These are phyloP conservation scores for Cystobasidium onofrii DNA, from an alignment of 768 basidiomycete genomes.

Conservation along the genomic window DNA sequence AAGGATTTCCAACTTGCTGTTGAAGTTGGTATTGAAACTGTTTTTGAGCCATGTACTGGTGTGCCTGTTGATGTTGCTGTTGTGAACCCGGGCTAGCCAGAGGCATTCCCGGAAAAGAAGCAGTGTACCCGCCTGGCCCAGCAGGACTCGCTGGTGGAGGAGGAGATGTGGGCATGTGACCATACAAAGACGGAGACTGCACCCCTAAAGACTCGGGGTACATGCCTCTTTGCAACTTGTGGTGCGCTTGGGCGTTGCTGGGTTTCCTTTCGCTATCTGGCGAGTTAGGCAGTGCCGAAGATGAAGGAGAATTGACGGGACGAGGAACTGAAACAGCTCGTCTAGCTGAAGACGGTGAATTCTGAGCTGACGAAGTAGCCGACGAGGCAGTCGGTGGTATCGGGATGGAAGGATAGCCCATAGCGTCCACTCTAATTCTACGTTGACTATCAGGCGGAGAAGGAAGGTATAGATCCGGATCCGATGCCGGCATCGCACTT, in stretches of 20 bases:
- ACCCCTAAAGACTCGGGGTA: not conserved
- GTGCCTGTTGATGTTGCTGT: conserved; percentile 23
- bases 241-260: not conserved
- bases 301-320: not conserved
- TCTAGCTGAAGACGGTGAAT: not conserved
- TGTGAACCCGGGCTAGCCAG: not conserved
- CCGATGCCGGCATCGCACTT: not conserved
- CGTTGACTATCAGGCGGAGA: conserved; percentile 10
- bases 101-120: not conserved
- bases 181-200: not conserved
- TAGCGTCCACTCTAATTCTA: not conserved
- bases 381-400: not conserved
- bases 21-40: conserved; percentile 13
- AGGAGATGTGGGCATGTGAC: not conserved
- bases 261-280: not conserved
- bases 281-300: not conserved
- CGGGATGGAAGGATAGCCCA: not conserved
- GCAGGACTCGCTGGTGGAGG: not conserved
- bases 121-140: not conserved
- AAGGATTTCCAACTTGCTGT: conserved; percentile 12
- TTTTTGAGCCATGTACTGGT: conserved; percentile 1
- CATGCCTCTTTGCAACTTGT: not conserved
- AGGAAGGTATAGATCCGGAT: not conserved
- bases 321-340: not conserved
- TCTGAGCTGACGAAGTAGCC: not conserved